Evolutionary conservation across 2,329 filamentous ascomycete species (phyloP).

Genomic region (Scleromitrula shiraiana): DNA sequence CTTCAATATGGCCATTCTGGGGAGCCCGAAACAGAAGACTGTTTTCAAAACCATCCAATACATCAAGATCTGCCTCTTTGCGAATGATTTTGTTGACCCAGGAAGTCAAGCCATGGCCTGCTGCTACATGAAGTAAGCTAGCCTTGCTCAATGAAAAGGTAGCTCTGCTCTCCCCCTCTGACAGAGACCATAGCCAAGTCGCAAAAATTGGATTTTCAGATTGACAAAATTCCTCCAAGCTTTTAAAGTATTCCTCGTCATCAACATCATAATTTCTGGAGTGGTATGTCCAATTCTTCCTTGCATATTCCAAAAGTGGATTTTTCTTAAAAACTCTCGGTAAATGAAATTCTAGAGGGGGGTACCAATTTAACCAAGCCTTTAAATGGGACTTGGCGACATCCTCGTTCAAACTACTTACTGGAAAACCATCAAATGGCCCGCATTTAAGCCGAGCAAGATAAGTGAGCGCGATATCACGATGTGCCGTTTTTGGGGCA

Average conservation of each 20-base stretch:
- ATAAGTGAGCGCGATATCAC: neutral
- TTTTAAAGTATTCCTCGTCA: conserved; percentile 11
- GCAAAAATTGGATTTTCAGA: conserved; percentile 9
- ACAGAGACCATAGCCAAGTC: conserved; percentile 10
- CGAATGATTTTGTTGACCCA: conserved; percentile 11
- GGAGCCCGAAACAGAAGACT: conserved; percentile 24
- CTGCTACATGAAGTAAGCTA: conserved; percentile 14
- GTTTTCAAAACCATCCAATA: conserved; percentile 6
- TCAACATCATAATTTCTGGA: conserved; percentile 11
- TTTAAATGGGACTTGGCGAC: too few species aligned
- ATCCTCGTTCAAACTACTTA: too few species aligned
- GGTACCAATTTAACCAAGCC: too few species aligned
- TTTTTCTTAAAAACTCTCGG: conserved; percentile 1
- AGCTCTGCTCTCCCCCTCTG: too few species aligned
- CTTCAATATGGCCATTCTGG: conserved; percentile 10
- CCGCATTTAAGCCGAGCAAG: conserved; percentile 3
- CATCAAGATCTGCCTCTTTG: conserved; percentile 5
- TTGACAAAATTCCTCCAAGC: conserved; percentile 11
- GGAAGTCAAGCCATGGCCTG: conserved; percentile 9
- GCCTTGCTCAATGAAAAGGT: conserved; percentile 13
- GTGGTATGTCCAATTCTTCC: conserved; percentile 14
- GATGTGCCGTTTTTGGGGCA: conserved; percentile 1
- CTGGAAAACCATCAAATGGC: neutral
- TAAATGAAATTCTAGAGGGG: neutral
- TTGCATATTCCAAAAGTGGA: conserved; percentile 19